These are phyloP conservation scores for Exophiala viscosa DNA, from an alignment of 2,329 filamentous ascomycete genomes.

Conservation along the genomic window DNA sequence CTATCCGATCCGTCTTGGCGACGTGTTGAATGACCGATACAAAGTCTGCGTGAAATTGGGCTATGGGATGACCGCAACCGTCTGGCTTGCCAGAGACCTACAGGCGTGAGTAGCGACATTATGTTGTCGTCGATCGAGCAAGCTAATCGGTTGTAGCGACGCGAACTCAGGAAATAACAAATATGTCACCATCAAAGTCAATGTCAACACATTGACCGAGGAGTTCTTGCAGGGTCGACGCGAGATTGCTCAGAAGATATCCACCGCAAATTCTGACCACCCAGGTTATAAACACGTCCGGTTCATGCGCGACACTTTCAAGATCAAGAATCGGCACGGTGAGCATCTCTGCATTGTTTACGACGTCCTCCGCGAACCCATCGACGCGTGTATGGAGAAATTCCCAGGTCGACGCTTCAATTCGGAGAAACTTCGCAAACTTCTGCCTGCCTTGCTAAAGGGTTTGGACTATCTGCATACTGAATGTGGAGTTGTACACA, in stretches of 20 bases:
- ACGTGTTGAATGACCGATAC: slow-evolving; percentile 37
- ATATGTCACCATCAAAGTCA: slow-evolving; percentile 37
- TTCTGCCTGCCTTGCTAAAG: slow-evolving; percentile 37
- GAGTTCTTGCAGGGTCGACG: slow-evolving; percentile 27
- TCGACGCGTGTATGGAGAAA: slow-evolving; percentile 35
- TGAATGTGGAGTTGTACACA: slow-evolving; percentile 41
- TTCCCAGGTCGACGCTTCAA: slow-evolving; percentile 31
- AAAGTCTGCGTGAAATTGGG: slow-evolving; percentile 42
- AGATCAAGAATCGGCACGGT: slow-evolving; percentile 31
- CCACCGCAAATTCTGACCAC: slow-evolving; percentile 33
- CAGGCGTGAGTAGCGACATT: slow-evolving; percentile 22
- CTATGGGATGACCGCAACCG: slow-evolving; percentile 41
- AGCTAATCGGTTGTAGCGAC: slow-evolving; percentile 9
- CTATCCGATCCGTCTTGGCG: slow-evolving; percentile 39
- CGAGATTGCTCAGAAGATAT: slow-evolving; percentile 35
- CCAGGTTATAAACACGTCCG: slow-evolving; percentile 35
- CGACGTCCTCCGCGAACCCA: slow-evolving; percentile 38
- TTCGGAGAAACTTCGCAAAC: slow-evolving; percentile 32
- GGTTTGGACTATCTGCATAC: slow-evolving; percentile 42
- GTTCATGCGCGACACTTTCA: slow-evolving; percentile 36
- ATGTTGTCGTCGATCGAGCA: neutral
- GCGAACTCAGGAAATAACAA: slow-evolving; percentile 19
- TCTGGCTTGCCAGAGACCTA: slow-evolving; percentile 43
- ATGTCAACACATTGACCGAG: slow-evolving; percentile 30
- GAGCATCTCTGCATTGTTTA: slow-evolving; percentile 39